These are phyloP conservation scores for Medicago lupulina DNA, from an alignment of 306 rosid genomes.

Conservation along the genomic window DNA sequence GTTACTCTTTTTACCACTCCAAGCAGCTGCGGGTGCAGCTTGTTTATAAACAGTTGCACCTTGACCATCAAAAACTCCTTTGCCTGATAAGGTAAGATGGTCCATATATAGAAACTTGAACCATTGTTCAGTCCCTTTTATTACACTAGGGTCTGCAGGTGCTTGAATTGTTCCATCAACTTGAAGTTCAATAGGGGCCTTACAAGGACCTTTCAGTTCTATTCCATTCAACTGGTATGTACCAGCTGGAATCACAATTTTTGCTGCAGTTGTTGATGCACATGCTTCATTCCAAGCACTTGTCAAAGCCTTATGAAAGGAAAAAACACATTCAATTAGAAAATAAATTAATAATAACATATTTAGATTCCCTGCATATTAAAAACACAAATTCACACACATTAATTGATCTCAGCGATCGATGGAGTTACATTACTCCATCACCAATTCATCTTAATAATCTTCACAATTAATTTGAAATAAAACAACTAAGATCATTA, in stretches of 20 bases:
- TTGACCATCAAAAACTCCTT: slow-evolving; percentile 31
- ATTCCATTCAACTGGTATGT: slow-evolving; percentile 7
- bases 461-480: too few species aligned
- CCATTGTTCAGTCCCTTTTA: slow-evolving; percentile 12
- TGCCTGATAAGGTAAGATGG: slow-evolving; percentile 23
- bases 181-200: slow-evolving; percentile 28
- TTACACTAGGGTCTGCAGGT: background rate
- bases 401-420: too few species aligned
- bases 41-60: slow-evolving; percentile 1
- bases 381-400: too few species aligned
- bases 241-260: slow-evolving; percentile 8
- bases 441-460: too few species aligned
- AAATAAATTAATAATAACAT: too few species aligned
- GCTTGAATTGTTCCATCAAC: slow-evolving; percentile 33
- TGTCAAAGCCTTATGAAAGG: slow-evolving; percentile 1
- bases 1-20: background rate
- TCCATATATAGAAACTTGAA: background rate
- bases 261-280: background rate
- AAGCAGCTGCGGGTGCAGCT: background rate
- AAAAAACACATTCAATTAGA: too few species aligned
- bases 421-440: too few species aligned
- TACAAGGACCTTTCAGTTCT: slow-evolving; percentile 26
- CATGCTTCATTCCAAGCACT: slow-evolving; percentile 38
- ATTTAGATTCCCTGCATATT: too few species aligned
- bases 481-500: too few species aligned